Evolutionary conservation across 1,139 yeast species (phyloP).

Genomic region (Torulaspora globosa): DNA sequence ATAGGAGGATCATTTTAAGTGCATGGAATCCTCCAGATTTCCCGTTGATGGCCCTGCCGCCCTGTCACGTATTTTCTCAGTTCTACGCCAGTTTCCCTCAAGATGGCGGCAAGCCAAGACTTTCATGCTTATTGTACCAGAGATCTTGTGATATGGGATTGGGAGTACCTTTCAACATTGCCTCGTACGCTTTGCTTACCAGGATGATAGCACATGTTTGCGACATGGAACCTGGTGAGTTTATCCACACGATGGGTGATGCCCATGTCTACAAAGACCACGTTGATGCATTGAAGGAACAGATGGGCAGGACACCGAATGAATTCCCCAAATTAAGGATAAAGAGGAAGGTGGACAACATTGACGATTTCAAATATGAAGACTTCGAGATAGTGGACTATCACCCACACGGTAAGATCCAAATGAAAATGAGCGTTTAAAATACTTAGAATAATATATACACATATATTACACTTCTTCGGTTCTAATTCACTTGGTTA

Average conservation of each 20-base stretch:
- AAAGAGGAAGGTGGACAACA: conserved; percentile 59
- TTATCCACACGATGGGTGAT: conserved; percentile 93
- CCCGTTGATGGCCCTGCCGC: conserved; percentile 92
- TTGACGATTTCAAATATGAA: conserved; percentile 84
- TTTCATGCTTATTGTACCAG: conserved; percentile 88
- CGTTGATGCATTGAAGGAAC: conserved; percentile 81
- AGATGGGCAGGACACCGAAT: conserved; percentile 68
- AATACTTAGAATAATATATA: conserved; percentile 1
- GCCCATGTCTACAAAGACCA: conserved; percentile 93
- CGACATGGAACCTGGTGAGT: conserved; percentile 91
- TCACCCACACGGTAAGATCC: conserved; percentile 76
- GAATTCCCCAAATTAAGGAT: conserved; percentile 74
- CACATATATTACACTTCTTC: background rate
- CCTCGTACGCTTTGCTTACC: conserved; percentile 88
- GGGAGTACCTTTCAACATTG: conserved; percentile 97
- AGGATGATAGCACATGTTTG: conserved; percentile 94
- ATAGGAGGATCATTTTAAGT: conserved; percentile 85
- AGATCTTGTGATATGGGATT: conserved; percentile 99
- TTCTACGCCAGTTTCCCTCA: conserved; percentile 82
- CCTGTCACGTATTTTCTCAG: conserved; percentile 95
- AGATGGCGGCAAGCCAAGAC: conserved; percentile 51
- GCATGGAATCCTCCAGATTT: conserved; percentile 99
- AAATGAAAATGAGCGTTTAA: conserved; percentile 75
- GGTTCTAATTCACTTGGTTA: conserved; percentile 1
- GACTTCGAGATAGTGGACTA: conserved; percentile 80